Percentiles rank a stretch among this genome's conserved stretches.
phyloP scores from a whole-genome alignment of 768 basidiomycete species.

The Amanita molliuscula region DNA sequence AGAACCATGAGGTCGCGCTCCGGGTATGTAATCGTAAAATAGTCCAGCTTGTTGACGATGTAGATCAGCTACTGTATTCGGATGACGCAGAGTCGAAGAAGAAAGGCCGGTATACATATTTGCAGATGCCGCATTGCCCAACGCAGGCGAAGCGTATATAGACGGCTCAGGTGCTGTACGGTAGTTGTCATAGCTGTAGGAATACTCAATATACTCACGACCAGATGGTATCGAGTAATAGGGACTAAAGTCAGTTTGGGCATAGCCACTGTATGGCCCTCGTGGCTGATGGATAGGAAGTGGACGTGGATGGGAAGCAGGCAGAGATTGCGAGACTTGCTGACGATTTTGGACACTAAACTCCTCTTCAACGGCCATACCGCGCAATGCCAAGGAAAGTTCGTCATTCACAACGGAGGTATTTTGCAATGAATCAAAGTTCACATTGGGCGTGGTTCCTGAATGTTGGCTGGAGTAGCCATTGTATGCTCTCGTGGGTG shows the following conservation, averaged over 20 bases:
- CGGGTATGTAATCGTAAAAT: constrained; percentile 49
- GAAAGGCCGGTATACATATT: constrained; percentile 39
- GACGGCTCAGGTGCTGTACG: constrained; percentile 34
- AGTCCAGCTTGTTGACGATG: constrained; percentile 39
- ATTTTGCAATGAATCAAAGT: constrained; percentile 18
- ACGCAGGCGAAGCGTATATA: constrained; percentile 37
- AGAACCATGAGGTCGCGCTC: constrained; percentile 34
- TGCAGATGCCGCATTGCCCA: constrained; percentile 32
- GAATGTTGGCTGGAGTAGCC: constrained; percentile 16
- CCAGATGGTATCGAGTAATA: constrained; percentile 45
- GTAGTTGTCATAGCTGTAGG: constrained; percentile 40
- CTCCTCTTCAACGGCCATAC: constrained; percentile 27
- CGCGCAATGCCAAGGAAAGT: constrained; percentile 46
- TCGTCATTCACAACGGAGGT: constrained; percentile 39
- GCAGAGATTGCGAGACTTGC: constrained; percentile 16
- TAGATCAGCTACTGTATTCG: constrained; percentile 27
- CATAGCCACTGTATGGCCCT: constrained; percentile 7
- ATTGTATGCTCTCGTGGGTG: constrained; percentile 33
- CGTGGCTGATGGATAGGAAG: constrained; percentile 20
- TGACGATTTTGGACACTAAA: constrained; percentile 12
- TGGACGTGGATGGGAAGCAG: constrained; percentile 19
- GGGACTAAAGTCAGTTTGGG: constrained; percentile 37
- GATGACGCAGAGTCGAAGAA: constrained; percentile 28
- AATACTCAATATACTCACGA: constrained; percentile 46
- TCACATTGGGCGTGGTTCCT: constrained; percentile 2